These are phyloP conservation scores for Alternaria burnsii DNA, from an alignment of 2,329 filamentous ascomycete genomes.

Conservation along the genomic window DNA sequence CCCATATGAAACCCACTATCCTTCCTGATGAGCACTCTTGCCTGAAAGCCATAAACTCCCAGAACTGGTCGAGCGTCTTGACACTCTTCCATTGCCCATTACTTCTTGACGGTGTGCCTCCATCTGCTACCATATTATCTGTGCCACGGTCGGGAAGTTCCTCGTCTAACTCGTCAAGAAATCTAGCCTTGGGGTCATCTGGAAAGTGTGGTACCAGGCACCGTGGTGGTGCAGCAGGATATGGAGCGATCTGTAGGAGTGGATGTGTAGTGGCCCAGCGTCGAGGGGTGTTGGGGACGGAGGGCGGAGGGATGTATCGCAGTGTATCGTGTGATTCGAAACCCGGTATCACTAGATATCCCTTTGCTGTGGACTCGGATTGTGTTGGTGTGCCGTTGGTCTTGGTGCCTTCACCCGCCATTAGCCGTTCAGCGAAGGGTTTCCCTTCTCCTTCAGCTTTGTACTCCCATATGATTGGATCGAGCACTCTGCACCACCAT, in stretches of 20 bases:
- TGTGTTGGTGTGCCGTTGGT: conserved; percentile 23
- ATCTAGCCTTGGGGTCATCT: conserved; percentile 93
- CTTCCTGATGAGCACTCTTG: conserved; percentile 95
- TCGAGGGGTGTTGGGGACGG: conserved; percentile 50
- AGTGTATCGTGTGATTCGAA: conserved; percentile 82
- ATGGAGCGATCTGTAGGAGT: conserved; percentile 75
- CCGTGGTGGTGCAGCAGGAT: conserved; percentile 74
- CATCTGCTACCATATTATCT: conserved; percentile 43
- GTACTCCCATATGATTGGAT: conserved; percentile 71
- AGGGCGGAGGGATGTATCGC: conserved; percentile 73
- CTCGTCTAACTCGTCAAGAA: conserved; percentile 86
- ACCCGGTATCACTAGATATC: conserved; percentile 87
- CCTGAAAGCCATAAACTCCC: conserved; percentile 97
- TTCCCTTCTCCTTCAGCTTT: conserved; percentile 53
- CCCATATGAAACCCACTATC: conserved; percentile 93
- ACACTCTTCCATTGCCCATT: conserved; percentile 84
- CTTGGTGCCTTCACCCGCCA: conserved; percentile 35
- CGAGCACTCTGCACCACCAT: conserved; percentile 93
- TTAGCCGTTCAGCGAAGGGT: conserved; percentile 41
- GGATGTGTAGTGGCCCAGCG: conserved; percentile 71
- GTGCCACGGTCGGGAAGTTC: conserved; percentile 68
- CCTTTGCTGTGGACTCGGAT: conserved; percentile 63
- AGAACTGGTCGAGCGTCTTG: conserved; percentile 86
- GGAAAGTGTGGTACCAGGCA: conserved; percentile 91
- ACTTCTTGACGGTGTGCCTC: conserved; percentile 58